Evolutionary conservation across 2,329 filamentous ascomycete genomes (phyloP), one percentile per base, ranked within the genome.

Genomic region (Paraphoma sp.): DNA sequence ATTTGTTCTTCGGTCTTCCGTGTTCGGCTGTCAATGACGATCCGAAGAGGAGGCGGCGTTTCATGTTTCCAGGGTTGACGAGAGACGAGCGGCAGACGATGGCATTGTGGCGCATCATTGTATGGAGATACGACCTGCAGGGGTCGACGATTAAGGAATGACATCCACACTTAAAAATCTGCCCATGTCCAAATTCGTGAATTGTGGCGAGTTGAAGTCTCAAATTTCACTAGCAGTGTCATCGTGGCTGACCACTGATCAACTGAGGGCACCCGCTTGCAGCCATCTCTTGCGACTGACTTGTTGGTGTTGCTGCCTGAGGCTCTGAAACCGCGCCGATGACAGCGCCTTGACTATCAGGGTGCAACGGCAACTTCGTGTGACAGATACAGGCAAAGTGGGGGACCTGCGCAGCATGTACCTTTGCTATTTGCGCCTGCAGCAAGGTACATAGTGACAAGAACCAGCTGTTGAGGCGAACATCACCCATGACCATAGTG

Each of bases 41-140:
- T 59, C 46, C 48, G 56, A 47, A 53, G 60, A 36, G 38, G 49
- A 53, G 59, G 63, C 52, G 57, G 57, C 56, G 70, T 74, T 74
- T 73, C 70, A 72, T 55, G 54, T 61, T 61, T 53, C 45, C 50
- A 48, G 45, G 51, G 44, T 57, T 53, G 60, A 54, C 53, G 54
- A 62, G 62, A 46, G 53, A 50, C 54, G 45, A 54, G 58, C 41
- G 55, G 62, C 57, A 57, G 57, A 55, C 56, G 56, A 61, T 59
- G 65, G 57, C 54, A 55, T 53, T 64, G 63, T 64, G 61, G 64
- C 63, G 63, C 64, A 67, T 57, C 57, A 63, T 57, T 7, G 63
- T 64, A 65, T 62, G 57, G 50, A 64, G 58, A 62, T 58, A 55
- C 57, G 58, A 54, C 61, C 64, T 56, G 54, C 60, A 65, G 54